Evolutionary conservation across 108 stramenopile genomes (phyloP).

Genomic region (Hondaea fermentalgiana): DNA sequence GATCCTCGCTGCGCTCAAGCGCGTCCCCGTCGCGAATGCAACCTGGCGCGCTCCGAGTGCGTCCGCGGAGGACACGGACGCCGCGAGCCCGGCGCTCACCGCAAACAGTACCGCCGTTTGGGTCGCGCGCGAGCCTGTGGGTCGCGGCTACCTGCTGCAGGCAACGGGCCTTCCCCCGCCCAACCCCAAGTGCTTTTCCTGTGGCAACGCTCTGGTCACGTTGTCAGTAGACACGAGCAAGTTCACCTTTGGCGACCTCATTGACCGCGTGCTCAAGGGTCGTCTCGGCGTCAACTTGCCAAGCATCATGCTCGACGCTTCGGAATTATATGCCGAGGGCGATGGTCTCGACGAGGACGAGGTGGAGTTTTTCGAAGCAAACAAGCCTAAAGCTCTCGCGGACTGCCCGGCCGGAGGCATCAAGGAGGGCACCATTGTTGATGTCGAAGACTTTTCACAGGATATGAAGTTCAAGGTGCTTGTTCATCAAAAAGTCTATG

Average conservation of each 20-base stretch:
- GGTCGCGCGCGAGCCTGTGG: constrained; percentile 28
- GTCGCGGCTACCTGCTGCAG: constrained; percentile 36
- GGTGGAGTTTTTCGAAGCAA: neutral
- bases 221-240: constrained; percentile 11
- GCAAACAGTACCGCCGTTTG: neutral
- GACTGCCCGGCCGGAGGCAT: constrained; percentile 61
- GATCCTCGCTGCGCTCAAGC: constrained; percentile 22
- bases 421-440: constrained; percentile 64
- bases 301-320: neutral
- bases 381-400: constrained; percentile 12
- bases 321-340: constrained; percentile 17
- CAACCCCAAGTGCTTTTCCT: constrained; percentile 32
- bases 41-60: neutral
- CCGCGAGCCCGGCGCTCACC: neutral
- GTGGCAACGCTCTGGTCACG: neutral
- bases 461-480: constrained; percentile 68
- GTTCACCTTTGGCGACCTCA: constrained; percentile 17
- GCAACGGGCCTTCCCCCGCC: constrained; percentile 31
- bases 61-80: neutral
- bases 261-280: constrained; percentile 24
- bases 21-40: neutral
- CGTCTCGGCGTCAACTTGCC: constrained; percentile 21
- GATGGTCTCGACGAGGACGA: constrained; percentile 28
- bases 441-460: constrained; percentile 76
- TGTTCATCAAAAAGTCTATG: constrained; percentile 54